phyloP scores from a whole-genome alignment of 805 yeast genomes.

The Ogataea polymorpha region DNA sequence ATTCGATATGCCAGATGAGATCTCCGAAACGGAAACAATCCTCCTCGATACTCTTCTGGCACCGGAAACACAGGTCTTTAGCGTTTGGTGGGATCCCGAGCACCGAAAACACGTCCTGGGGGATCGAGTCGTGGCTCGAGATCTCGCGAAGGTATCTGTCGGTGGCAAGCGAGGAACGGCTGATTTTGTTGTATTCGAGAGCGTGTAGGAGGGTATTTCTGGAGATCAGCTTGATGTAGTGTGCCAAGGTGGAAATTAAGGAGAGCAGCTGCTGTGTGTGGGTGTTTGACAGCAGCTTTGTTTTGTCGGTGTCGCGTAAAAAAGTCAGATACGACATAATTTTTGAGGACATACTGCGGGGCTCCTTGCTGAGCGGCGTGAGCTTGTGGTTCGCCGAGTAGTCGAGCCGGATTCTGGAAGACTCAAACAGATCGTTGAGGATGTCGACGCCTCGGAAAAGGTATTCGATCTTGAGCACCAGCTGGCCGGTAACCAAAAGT shows the following conservation, averaged over 20 bases:
- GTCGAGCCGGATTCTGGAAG: slow-evolving; percentile 20
- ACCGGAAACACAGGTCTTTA: slow-evolving; percentile 71
- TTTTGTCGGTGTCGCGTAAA: slow-evolving; percentile 54
- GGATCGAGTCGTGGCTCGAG: slow-evolving; percentile 42
- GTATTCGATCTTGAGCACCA: slow-evolving; percentile 71
- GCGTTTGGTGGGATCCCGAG: slow-evolving; percentile 54
- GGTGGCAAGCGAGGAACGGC: slow-evolving; percentile 57
- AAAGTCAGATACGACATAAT: slow-evolving; percentile 85
- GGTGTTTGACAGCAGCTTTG: slow-evolving; percentile 33
- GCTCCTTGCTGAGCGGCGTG: slow-evolving; percentile 52
- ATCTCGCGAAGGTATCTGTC: slow-evolving; percentile 59
- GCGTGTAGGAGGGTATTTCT: slow-evolving; percentile 79
- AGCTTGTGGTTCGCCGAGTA: slow-evolving; percentile 27
- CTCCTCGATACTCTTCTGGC: slow-evolving; percentile 79
- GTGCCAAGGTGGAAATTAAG: slow-evolving; percentile 87
- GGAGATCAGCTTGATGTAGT: slow-evolving; percentile 80
- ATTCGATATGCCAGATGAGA: slow-evolving; percentile 77
- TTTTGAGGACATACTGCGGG: slow-evolving; percentile 84
- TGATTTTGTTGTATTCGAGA: slow-evolving; percentile 57
- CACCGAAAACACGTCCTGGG: slow-evolving; percentile 36
- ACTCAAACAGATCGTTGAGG: slow-evolving; percentile 25
- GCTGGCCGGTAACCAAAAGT: slow-evolving; percentile 61
- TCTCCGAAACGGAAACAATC: slow-evolving; percentile 63
- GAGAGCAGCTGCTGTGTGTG: slow-evolving; percentile 68
- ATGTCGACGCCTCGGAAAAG: slow-evolving; percentile 73